These are phyloP conservation scores for Camellia granthamiana DNA, from an alignment of 148 eudicot species.

Conservation along the genomic window DNA sequence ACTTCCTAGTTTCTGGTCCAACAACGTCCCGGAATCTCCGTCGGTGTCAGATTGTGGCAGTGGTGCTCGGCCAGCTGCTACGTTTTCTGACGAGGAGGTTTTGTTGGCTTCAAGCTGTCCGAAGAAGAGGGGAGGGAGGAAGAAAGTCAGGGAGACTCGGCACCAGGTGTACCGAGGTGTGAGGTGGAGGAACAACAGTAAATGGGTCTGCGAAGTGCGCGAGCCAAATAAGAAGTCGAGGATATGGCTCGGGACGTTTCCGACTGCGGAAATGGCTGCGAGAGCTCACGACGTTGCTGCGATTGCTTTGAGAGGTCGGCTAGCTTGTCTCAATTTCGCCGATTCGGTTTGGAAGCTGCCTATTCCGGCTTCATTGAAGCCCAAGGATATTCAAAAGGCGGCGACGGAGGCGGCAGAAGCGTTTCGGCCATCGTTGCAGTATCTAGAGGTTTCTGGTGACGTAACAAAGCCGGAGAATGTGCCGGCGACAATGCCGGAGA, in stretches of 20 bases:
- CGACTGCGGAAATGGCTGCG: conserved; percentile 62
- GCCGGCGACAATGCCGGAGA: neutral
- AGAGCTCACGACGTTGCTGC: conserved; percentile 63
- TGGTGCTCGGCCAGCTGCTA: neutral
- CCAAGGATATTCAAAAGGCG: conserved; percentile 47
- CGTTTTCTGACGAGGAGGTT: conserved; percentile 26
- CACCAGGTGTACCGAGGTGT: conserved; percentile 61
- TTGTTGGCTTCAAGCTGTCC: conserved; percentile 48
- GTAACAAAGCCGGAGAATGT: neutral
- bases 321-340: conserved; percentile 49
- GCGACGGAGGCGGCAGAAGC: conserved; percentile 50
- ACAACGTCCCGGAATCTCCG: neutral
- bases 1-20: neutral
- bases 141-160: conserved; percentile 56
- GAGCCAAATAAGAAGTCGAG: conserved; percentile 52
- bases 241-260: conserved; percentile 59
- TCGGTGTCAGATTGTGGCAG: neutral
- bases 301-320: conserved; percentile 37
- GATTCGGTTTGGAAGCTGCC: conserved; percentile 54
- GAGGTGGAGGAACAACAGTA: conserved; percentile 38
- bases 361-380: conserved; percentile 24
- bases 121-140: conserved; percentile 54
- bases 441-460: neutral
- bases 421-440: conserved; percentile 16
- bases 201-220: conserved; percentile 62